These are phyloP conservation scores for Musa beccarii DNA, from an alignment of 176 grass and related monocot genomes.

Conservation along the genomic window DNA sequence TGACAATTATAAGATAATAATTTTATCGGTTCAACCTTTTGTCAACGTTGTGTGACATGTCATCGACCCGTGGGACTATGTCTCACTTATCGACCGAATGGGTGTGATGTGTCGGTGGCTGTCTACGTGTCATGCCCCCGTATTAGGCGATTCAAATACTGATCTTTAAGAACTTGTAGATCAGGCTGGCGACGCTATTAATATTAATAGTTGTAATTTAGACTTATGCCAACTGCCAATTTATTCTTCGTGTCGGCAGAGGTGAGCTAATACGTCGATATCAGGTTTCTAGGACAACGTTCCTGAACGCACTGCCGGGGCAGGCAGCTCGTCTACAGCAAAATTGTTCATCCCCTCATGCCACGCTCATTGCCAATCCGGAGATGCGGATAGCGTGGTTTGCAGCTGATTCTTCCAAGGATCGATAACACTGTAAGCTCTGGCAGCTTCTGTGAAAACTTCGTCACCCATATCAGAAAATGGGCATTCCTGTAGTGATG, in stretches of 20 bases:
- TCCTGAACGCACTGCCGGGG: conserved; percentile 50
- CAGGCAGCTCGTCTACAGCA: conserved; percentile 28
- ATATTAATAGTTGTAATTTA: too few species aligned
- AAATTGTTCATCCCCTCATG: conserved; percentile 91
- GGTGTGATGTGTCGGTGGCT: too few species aligned
- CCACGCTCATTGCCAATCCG: conserved; percentile 76
- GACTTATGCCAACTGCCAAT: background rate
- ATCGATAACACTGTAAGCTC: conserved; percentile 57
- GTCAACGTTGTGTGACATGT: too few species aligned
- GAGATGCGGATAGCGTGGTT: conserved; percentile 58
- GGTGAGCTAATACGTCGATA: background rate
- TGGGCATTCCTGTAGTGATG: background rate
- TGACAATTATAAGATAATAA: too few species aligned
- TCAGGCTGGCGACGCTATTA: too few species aligned
- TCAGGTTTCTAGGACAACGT: conserved; percentile 66
- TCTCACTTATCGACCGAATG: too few species aligned
- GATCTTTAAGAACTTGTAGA: too few species aligned
- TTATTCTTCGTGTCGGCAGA: background rate
- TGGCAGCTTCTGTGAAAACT: background rate
- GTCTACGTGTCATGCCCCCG: too few species aligned
- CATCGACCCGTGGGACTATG: too few species aligned
- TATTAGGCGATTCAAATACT: too few species aligned
- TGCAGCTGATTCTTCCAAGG: conserved; percentile 35
- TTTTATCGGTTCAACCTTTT: too few species aligned
- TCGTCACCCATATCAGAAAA: background rate